A percentile compares a stretch with the other conserved stretches of the same genome.
These are phyloP conservation scores for Cordyceps militaris DNA, from an alignment of 2,329 filamentous ascomycete species.

Conservation along the genomic window DNA sequence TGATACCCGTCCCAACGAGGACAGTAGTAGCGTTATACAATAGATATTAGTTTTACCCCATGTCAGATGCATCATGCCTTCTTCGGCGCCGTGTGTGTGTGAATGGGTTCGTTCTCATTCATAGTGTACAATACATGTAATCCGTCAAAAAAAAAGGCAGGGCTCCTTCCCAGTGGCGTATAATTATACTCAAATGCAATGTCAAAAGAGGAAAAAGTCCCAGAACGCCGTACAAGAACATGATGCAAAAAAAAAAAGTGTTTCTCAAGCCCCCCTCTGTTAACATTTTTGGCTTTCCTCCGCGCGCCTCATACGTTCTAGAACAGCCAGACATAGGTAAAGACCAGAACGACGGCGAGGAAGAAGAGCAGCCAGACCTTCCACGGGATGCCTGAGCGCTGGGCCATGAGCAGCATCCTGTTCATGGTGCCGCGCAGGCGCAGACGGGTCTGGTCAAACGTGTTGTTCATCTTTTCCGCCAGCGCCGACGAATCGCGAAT, in stretches of 20 bases:
- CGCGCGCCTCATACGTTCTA: constrained; percentile 27
- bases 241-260: not conserved
- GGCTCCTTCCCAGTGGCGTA: not conserved
- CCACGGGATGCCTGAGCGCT: constrained; percentile 92
- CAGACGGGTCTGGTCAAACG: constrained; percentile 78
- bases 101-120: not conserved
- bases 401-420: constrained; percentile 91
- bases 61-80: not conserved
- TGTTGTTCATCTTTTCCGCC: constrained; percentile 92
- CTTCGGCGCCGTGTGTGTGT: not conserved
- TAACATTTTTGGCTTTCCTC: not conserved
- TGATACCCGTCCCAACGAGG: not conserved
- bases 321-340: constrained; percentile 89
- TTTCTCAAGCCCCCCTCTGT: not conserved
- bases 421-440: constrained; percentile 90
- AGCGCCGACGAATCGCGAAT: constrained; percentile 84
- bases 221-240: not conserved
- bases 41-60: not conserved
- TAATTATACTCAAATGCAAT: not conserved
- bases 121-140: not conserved
- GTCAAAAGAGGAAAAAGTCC: not conserved
- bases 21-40: not conserved
- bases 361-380: constrained; percentile 91
- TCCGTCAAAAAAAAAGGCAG: not conserved
- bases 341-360: constrained; percentile 70